Evolutionary conservation across 495 filamentous ascomycete genomes (phyloP).

Genomic region (Hyaloscypha hepaticicola): DNA sequence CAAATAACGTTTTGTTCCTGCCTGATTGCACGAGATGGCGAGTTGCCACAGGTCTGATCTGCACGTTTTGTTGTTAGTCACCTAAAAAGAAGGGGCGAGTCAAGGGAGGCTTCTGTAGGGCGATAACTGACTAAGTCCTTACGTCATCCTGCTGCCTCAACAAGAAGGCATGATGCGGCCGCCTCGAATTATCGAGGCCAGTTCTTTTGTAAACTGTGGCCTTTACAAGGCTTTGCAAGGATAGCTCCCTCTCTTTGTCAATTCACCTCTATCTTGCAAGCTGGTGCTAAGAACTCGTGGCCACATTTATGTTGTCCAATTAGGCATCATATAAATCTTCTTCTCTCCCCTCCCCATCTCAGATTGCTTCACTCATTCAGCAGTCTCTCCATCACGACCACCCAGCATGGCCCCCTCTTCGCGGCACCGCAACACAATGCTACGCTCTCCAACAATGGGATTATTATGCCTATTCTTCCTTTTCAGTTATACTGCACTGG

Average conservation of each 20-base stretch:
- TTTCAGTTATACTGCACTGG: slow-evolving; percentile 49
- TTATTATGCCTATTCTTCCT: slow-evolving; percentile 48
- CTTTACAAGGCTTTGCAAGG: slow-evolving; percentile 26
- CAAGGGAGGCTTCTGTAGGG: background rate
- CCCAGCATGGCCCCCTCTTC: slow-evolving; percentile 25
- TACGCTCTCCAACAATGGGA: slow-evolving; percentile 41
- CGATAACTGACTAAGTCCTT: background rate
- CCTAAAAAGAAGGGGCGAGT: background rate
- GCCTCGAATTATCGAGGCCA: slow-evolving; percentile 7
- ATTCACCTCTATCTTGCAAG: slow-evolving; percentile 18
- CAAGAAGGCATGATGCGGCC: slow-evolving; percentile 7
- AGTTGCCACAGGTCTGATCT: slow-evolving; percentile 1
- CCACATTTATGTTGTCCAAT: slow-evolving; percentile 27
- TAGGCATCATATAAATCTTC: slow-evolving; percentile 27
- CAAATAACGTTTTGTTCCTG: background rate
- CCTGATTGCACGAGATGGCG: background rate
- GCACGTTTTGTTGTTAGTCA: background rate
- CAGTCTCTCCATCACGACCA: slow-evolving; percentile 18
- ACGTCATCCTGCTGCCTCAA: background rate
- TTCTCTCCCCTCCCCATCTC: slow-evolving; percentile 5
- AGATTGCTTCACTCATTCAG: slow-evolving; percentile 33
- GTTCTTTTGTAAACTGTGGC: slow-evolving; percentile 25
- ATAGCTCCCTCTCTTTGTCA: slow-evolving; percentile 15
- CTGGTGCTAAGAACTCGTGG: slow-evolving; percentile 22
- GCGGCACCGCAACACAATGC: slow-evolving; percentile 11